Percentiles rank a stretch among this genome's conserved stretches.
Conservation (phyloP, 768 basidiomycete species). For the Boletus rubroflammeus region DNA sequence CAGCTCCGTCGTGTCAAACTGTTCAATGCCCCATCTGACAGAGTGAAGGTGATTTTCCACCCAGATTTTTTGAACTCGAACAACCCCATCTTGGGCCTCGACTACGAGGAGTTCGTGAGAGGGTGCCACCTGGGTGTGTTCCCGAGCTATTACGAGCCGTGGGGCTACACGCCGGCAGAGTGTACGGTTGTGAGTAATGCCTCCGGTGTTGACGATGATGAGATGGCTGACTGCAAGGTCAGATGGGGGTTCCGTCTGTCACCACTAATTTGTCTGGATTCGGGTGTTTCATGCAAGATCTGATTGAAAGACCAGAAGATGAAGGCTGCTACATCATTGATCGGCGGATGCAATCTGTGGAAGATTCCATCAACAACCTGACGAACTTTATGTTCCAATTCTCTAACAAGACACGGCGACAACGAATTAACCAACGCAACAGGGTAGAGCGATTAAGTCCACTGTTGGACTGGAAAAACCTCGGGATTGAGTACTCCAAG, state of each 20-base stretch:
- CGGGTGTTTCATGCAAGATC: slow-evolving; percentile 97
- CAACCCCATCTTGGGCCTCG: slow-evolving; percentile 94
- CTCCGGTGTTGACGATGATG: not conserved
- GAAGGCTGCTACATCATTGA: slow-evolving; percentile 98
- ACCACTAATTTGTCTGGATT: slow-evolving; percentile 98
- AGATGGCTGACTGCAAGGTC: slow-evolving; percentile 10
- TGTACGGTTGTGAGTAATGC: slow-evolving; percentile 84
- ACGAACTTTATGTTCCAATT: slow-evolving; percentile 73
- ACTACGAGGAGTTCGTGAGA: slow-evolving; percentile 98
- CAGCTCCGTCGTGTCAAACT: slow-evolving; percentile 92
- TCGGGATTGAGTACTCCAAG: slow-evolving; percentile 97
- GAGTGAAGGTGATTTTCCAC: slow-evolving; percentile 98
- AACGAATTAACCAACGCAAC: slow-evolving; percentile 98
- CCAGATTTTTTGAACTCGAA: slow-evolving; percentile 98
- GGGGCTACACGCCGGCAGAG: slow-evolving; percentile 97
- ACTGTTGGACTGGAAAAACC: slow-evolving; percentile 95
- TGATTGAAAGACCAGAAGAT: slow-evolving; percentile 91
- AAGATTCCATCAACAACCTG: slow-evolving; percentile 87
- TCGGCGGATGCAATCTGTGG: slow-evolving; percentile 81
- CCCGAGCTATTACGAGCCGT: slow-evolving; percentile 95
- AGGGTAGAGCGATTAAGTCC: slow-evolving; percentile 93
- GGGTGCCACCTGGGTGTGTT: slow-evolving; percentile 99
- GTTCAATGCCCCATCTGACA: slow-evolving; percentile 84
- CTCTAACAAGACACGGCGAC: slow-evolving; percentile 81
- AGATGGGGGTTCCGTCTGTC: slow-evolving; percentile 98